Evolutionary conservation across 306 rosid genomes (phyloP).

Genomic region (Glycine tomentella): DNA sequence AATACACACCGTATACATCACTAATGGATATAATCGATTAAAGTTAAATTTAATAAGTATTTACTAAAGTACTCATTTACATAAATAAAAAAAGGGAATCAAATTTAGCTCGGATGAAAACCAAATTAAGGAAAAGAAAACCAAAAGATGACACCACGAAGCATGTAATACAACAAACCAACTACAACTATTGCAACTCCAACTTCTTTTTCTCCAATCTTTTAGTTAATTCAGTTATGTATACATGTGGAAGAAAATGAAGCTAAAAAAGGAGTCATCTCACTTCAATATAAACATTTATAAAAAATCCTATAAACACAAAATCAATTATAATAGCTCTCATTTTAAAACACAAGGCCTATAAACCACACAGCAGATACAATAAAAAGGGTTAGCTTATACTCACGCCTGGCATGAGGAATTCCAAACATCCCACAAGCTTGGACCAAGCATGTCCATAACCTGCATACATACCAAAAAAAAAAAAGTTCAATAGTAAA

Average conservation of each 20-base stretch:
- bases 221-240: neutral
- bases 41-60: slow-evolving; percentile 2
- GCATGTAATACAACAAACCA: slow-evolving; percentile 16
- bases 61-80: slow-evolving; percentile 2
- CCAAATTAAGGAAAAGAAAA: neutral
- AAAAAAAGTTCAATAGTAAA: neutral
- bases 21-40: slow-evolving; percentile 4
- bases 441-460: slow-evolving; percentile 99
- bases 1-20: neutral
- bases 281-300: slow-evolving; percentile 21
- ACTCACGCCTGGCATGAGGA: slow-evolving; percentile 93
- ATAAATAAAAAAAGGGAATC: slow-evolving; percentile 4
- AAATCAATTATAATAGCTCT: neutral
- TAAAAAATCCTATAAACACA: slow-evolving; percentile 15
- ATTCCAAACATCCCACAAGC: slow-evolving; percentile 95
- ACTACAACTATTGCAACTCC: slow-evolving; percentile 2
- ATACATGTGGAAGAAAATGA: slow-evolving; percentile 31
- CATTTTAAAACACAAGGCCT: slow-evolving; percentile 4
- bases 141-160: neutral
- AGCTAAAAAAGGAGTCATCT: slow-evolving; percentile 22
- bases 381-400: slow-evolving; percentile 32
- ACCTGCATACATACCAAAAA: slow-evolving; percentile 59
- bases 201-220: neutral
- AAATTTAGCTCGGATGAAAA: slow-evolving; percentile 6
- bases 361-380: slow-evolving; percentile 28